These are phyloP conservation scores for Eucalyptus shirleyi DNA, from an alignment of 345 rosid species.

Conservation along the genomic window DNA sequence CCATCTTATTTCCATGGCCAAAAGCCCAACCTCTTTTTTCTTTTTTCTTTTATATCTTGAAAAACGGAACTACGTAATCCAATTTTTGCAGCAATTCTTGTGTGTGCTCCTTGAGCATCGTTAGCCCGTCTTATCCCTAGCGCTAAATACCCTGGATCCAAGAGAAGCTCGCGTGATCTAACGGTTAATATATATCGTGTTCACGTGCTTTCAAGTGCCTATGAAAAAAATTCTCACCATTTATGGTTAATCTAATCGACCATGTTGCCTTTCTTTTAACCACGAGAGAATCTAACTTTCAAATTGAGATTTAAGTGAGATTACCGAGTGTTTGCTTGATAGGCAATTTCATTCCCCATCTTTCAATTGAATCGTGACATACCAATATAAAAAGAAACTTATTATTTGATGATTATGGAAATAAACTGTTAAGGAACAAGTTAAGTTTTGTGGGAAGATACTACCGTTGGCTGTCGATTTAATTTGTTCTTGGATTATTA, in stretches of 20 bases:
- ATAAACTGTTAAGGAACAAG: not conserved
- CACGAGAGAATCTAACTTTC: not conserved
- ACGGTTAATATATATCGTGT: accelerated
- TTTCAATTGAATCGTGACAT: not conserved
- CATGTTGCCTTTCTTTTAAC: not conserved
- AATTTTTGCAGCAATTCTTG: not conserved
- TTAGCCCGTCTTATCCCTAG: not conserved
- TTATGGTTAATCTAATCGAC: too few species aligned
- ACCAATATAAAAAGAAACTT: not conserved
- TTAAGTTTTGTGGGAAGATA: not conserved
- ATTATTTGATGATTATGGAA: not conserved
- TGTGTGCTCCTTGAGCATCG: not conserved
- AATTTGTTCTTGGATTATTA: not conserved
- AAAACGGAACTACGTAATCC: not conserved
- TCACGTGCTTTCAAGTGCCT: not conserved
- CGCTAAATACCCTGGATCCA: not conserved
- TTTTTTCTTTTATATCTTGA: not conserved
- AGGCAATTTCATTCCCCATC: not conserved
- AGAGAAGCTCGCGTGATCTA: not conserved
- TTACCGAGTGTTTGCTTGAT: not conserved
- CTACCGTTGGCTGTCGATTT: not conserved
- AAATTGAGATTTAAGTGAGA: too few species aligned
- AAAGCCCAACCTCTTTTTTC: not conserved
- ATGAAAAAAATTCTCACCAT: not conserved
- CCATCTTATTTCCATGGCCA: not conserved